Base-by-base conservation (phyloP, 306 rosid genomes). In the Macrotyloma uniflorum region DNA sequence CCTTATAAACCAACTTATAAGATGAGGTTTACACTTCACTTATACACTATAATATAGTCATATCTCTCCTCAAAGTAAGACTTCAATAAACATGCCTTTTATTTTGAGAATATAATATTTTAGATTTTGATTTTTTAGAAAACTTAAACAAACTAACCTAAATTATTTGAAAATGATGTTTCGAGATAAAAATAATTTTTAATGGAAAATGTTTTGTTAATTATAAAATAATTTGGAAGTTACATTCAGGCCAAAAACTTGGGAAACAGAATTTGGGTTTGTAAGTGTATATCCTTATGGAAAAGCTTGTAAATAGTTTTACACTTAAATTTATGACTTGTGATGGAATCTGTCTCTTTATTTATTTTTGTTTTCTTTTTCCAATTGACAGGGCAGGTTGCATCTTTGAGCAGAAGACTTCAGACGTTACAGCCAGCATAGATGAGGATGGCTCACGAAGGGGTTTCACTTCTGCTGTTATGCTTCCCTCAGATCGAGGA, bases 321-420 rank as follows among this genome's bases (percentile, higher is more conserved):
- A 58, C 33, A 19, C 69, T 42, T 70, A 76, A 49, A 30, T 19
- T 68, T 67, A 28, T 20, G 23, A 51, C 23, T 33, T 57, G 36
- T 38, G 38, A 67, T 77, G 68, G 75, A 76, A 78, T 12, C 24
- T 75, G 16, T 38, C 55, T 87, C 74, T 79, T 51, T 65, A 50
- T 32, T 70, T 70, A n/a, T 15, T 8, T 36, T 36, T 2, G 13
- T 38, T 9, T 38, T 35, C 8, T 35, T 28, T 59, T 53, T n/a
- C 19, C 14, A 59, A 73, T 49, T 85, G 79, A 81, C 99, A 95
- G 98, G 86, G 88, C 97, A 75, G 93, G 72, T 82, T 93, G 98
- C 92, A 80, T 95, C 75, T 95, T 81, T 83, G 98, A 95, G 96
- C 97, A 93, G 81, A 88, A 86, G 82, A 67, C 88, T 77, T 88